Percentiles rank a stretch among this genome's conserved stretches.
These are phyloP conservation scores for Phlyctochytrium bullatum DNA, from an alignment of 192 early-diverging fungal species.

Conservation along the genomic window DNA sequence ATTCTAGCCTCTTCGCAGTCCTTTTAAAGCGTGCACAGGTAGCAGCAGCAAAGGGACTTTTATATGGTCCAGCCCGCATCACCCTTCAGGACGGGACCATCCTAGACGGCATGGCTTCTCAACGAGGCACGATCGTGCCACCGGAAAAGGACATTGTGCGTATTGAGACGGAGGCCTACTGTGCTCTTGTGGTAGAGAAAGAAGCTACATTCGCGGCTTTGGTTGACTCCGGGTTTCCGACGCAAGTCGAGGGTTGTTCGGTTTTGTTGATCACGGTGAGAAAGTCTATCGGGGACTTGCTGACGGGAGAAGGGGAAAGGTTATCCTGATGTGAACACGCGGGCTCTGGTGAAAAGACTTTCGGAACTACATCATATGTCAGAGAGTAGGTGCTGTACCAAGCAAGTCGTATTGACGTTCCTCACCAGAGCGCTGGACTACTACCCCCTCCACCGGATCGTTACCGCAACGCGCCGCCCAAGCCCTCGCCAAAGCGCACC, in stretches of 20 bases:
- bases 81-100: neutral
- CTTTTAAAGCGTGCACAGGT: too few species aligned
- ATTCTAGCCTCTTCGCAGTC: neutral
- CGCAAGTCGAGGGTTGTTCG: too few species aligned
- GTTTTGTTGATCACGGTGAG: too few species aligned
- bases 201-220: neutral
- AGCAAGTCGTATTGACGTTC: too few species aligned
- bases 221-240: neutral
- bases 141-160: too few species aligned
- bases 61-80: neutral
- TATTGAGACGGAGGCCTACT: neutral
- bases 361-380: too few species aligned
- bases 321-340: neutral
- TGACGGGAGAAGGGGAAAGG: neutral
- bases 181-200: neutral
- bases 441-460: too few species aligned
- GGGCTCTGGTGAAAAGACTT: neutral
- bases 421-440: too few species aligned
- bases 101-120: neutral
- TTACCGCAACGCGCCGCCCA: too few species aligned
- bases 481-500: too few species aligned
- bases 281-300: too few species aligned
- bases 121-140: neutral
- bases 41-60: neutral
- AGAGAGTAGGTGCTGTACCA: too few species aligned